These are phyloP conservation scores for Aspergillus tamarii DNA, from an alignment of 2,329 filamentous ascomycete genomes.

Conservation along the genomic window DNA sequence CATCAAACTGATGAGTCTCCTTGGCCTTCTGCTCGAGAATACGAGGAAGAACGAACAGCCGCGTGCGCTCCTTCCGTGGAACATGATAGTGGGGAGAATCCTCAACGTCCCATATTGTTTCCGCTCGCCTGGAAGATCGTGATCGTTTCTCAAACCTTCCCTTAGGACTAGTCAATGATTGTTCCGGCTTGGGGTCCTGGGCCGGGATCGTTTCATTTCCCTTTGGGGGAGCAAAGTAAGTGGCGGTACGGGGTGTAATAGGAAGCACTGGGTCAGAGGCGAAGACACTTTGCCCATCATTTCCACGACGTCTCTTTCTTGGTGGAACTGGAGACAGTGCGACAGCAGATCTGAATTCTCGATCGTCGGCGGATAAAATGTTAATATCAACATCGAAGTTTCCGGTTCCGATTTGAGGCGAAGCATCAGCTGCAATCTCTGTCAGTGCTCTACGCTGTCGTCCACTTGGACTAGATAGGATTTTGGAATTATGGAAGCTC, in stretches of 20 bases:
- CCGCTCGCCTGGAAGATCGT: constrained; percentile 27
- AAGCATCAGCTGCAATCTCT: constrained; percentile 47
- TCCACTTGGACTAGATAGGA: constrained; percentile 44
- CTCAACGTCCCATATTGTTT: constrained; percentile 42
- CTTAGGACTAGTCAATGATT: constrained; percentile 18
- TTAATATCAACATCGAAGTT: constrained; percentile 40
- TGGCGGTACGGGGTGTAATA: constrained; percentile 28
- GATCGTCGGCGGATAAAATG: constrained; percentile 45
- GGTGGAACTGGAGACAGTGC: constrained; percentile 37
- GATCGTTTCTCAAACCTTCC: constrained; percentile 26
- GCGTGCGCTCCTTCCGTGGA: constrained; percentile 21
- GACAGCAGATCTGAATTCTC: constrained; percentile 40
- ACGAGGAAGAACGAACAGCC: constrained; percentile 12
- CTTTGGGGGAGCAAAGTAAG: constrained; percentile 21
- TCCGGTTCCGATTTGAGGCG: constrained; percentile 39
- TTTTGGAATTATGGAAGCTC: constrained; percentile 27
- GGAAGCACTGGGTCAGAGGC: constrained; percentile 35
- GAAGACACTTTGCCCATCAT: constrained; percentile 34
- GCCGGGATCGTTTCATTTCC: constrained; percentile 15
- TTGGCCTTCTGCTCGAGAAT: constrained; percentile 13
- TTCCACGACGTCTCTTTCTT: constrained; percentile 42
- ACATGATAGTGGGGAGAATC: constrained; percentile 33
- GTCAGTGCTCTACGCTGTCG: constrained; percentile 42
- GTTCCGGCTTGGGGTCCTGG: constrained; percentile 18
- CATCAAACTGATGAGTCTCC: neutral